Conservation (phyloP, 148 eudicot species). For the Mesembryanthemum crystallinum region DNA sequence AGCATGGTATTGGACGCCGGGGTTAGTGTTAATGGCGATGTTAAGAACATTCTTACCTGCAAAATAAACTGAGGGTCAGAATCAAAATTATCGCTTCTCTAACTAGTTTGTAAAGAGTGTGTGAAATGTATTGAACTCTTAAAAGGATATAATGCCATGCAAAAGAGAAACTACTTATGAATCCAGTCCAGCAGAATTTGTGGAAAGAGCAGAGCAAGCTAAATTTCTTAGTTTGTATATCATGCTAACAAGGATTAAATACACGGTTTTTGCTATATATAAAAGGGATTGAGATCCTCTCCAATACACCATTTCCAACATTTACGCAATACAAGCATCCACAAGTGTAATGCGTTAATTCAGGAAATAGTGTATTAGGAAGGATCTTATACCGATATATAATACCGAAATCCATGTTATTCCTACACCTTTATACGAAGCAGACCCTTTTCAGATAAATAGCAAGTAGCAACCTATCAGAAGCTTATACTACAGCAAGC, state of each 20-base stretch:
- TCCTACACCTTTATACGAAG: not conserved
- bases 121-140: not conserved
- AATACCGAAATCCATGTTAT: not conserved
- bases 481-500: no score
- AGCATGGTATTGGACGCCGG: constrained; percentile 56
- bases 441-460: not conserved
- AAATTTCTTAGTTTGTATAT: not conserved
- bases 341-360: no score
- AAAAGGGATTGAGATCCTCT: no score
- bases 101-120: not conserved
- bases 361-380: no score
- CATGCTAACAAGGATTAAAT: not conserved
- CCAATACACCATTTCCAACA: no score
- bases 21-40: constrained; percentile 23
- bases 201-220: not conserved
- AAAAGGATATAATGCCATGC: not conserved
- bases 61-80: constrained; percentile 8
- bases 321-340: no score
- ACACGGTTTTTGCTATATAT: not conserved
- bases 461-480: not conserved
- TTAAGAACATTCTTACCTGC: constrained; percentile 31
- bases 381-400: no score
- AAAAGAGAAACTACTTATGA: not conserved
- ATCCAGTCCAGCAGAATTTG: not conserved
- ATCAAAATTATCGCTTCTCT: no score